A percentile compares a stretch with the other conserved stretches of the same genome.
Conservation (phyloP, 805 yeast species). For the Debaryomyces maramus region DNA sequence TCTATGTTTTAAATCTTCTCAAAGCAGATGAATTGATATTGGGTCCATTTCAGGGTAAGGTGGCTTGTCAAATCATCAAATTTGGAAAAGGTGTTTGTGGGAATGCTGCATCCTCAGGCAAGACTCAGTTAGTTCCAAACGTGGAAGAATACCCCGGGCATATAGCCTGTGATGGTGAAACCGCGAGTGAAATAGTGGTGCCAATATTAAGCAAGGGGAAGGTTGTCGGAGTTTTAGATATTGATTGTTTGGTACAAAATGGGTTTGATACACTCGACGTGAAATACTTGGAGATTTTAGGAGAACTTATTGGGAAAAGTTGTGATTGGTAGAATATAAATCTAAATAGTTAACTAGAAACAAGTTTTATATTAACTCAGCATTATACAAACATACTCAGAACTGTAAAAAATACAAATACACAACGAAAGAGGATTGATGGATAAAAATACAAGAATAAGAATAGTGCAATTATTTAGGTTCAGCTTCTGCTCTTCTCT, state of each 20-base stretch:
- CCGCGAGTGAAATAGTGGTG: constrained; percentile 89
- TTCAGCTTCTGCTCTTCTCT: constrained; percentile 34
- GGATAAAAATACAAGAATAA: constrained; percentile 1
- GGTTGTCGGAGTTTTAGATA: constrained; percentile 77
- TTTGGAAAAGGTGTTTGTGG: constrained; percentile 94
- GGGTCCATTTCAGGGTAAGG: constrained; percentile 96
- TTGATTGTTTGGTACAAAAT: constrained; percentile 65
- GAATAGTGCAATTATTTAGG: constrained; percentile 6
- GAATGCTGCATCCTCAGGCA: constrained; percentile 57
- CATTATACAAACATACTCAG: constrained; percentile 3
- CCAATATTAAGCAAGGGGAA: constrained; percentile 55
- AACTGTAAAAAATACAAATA: constrained; percentile 3
- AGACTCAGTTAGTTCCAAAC: constrained; percentile 75
- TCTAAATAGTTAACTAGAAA: background rate
- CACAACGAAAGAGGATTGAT: constrained; percentile 5
- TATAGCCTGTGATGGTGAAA: constrained; percentile 96
- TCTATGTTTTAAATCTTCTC: constrained; percentile 57
- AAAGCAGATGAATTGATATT: constrained; percentile 53
- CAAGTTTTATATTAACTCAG: background rate
- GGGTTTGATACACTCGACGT: constrained; percentile 73
- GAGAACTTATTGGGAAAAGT: constrained; percentile 48
- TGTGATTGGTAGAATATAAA: constrained; percentile 34
- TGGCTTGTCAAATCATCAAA: constrained; percentile 83
- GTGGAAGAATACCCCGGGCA: constrained; percentile 86
- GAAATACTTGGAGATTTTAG: constrained; percentile 59